These are phyloP conservation scores for Eutrema yunnanense DNA, from an alignment of 345 rosid species.

Conservation along the genomic window DNA sequence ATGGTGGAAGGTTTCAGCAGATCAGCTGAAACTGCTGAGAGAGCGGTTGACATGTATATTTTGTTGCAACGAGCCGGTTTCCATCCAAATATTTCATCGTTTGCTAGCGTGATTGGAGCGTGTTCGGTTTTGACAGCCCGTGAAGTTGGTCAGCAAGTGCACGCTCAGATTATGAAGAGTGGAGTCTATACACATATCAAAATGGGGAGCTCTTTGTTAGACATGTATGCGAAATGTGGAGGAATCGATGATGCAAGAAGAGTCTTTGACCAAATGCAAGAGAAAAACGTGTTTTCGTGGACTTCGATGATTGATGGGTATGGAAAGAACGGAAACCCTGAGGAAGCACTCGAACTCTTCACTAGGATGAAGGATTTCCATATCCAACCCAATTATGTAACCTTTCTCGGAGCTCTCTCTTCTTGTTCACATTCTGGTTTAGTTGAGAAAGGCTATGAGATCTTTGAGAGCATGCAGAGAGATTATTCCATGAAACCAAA, in stretches of 20 bases:
- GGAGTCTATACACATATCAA: constrained; percentile 45
- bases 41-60: constrained; percentile 50
- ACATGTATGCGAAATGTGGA: constrained; percentile 90
- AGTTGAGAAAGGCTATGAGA: constrained; percentile 57
- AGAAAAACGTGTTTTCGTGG: constrained; percentile 85
- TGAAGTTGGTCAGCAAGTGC: constrained; percentile 70
- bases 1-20: constrained; percentile 93
- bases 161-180: constrained; percentile 62
- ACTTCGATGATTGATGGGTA: constrained; percentile 97
- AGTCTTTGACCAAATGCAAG: constrained; percentile 53
- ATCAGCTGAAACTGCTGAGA: constrained; percentile 43
- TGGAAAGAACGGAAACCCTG: constrained; percentile 77
- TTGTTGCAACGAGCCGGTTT: constrained; percentile 59
- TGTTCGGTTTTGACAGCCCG: constrained; percentile 62
- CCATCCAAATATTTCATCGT: constrained; percentile 62
- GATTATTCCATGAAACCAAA: constrained; percentile 57
- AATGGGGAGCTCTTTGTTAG: constrained; percentile 83
- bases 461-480: constrained; percentile 75
- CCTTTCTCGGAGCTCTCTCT: constrained; percentile 81
- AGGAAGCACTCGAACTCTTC: constrained; percentile 72
- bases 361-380: constrained; percentile 39
- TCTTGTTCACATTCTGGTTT: constrained; percentile 89
- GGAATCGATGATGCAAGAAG: constrained; percentile 54
- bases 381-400: constrained; percentile 63
- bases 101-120: constrained; percentile 78